Base-by-base conservation (phyloP, 345 rosid genomes). In the Pugionium cornutum region DNA sequence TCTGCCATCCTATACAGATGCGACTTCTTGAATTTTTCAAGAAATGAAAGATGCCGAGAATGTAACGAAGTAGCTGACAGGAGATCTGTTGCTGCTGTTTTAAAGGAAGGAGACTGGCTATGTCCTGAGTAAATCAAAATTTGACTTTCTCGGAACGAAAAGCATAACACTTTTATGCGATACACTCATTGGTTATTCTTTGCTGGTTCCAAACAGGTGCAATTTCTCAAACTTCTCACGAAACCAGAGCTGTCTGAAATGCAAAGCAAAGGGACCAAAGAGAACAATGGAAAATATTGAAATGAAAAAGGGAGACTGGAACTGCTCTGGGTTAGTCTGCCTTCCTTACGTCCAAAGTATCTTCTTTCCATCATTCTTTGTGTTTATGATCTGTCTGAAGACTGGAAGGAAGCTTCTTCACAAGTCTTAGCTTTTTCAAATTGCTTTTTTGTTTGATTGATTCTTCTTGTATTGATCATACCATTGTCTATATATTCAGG, bases 221-320 rank as follows among this genome's bases (percentile, higher is more conserved):
- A 76, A 68, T 39, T 89, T 81, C 77, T 47, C 80, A 80, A 89
- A 89, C 76, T 89, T 87, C 51, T 66, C 84, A 39, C 83, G 83
- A 79, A 89, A 89, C 56, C 45, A 11, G 10, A 69, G 68, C 69
- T 89, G 96, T 77, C 62, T 81, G 25, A 81, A 85, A 71, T 89
- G 96, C 81, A 78, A 68, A 71, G 76, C 83, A 42, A 76, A 77
- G 63, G 94, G 94, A 40, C 94, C 96, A 48, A 65, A 72, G 70
- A 67, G 54, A 73, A 59, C 62, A 9, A 64, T 58, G 11, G 53
- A 8, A 37, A 68, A 57, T 70, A 78, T 79, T 6, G 82, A 81
- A 76, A 87, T 79, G 94, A 89, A 85, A 83, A 80, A 77, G 62
- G 94, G 91, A 64, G 96, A 89, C 80, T 89, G 96, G 96, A 78